Percentiles rank a stretch among this genome's conserved stretches.
Evolutionary conservation across 78 protist genomes (phyloP).

Genomic region (Isochrysis galbana): DNA sequence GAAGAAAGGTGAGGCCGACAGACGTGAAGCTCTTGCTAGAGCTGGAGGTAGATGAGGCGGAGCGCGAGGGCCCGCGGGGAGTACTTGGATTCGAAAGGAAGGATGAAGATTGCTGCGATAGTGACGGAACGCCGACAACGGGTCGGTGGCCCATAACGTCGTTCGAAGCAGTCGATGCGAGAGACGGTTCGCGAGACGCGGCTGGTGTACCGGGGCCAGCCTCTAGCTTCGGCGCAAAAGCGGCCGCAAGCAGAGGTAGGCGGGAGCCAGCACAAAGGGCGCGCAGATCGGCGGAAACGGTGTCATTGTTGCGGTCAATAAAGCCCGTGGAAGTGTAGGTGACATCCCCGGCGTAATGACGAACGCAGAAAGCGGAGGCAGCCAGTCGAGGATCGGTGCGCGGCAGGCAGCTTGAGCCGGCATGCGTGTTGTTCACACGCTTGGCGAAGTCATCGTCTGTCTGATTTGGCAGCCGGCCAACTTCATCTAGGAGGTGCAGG

Average conservation of each 20-base stretch:
- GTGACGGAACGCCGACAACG: neutral
- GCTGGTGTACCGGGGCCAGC: too few relatives aligned
- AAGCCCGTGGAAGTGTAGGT: conserved; percentile 73
- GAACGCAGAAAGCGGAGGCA: neutral
- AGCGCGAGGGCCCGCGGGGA: neutral
- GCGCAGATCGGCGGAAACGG: neutral
- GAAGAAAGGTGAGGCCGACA: neutral
- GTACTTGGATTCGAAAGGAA: neutral
- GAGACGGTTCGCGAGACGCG: too few relatives aligned
- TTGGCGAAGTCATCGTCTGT: neutral
- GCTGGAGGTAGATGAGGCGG: neutral
- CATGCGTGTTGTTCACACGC: neutral
- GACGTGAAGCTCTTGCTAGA: neutral
- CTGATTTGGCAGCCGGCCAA: neutral
- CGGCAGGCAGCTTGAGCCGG: neutral
- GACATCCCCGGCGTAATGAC: conserved; percentile 93
- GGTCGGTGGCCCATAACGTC: too few relatives aligned
- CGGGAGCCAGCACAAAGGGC: neutral
- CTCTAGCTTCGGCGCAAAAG: neutral
- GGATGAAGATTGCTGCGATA: neutral
- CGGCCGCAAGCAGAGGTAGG: neutral
- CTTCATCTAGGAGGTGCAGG: neutral
- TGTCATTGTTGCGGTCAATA: conserved; percentile 80
- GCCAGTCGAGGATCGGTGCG: neutral
- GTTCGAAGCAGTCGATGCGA: too few relatives aligned